Evolutionary conservation across 1,139 yeast genomes (phyloP).

Genomic region (Petasospora rhodanensis): DNA sequence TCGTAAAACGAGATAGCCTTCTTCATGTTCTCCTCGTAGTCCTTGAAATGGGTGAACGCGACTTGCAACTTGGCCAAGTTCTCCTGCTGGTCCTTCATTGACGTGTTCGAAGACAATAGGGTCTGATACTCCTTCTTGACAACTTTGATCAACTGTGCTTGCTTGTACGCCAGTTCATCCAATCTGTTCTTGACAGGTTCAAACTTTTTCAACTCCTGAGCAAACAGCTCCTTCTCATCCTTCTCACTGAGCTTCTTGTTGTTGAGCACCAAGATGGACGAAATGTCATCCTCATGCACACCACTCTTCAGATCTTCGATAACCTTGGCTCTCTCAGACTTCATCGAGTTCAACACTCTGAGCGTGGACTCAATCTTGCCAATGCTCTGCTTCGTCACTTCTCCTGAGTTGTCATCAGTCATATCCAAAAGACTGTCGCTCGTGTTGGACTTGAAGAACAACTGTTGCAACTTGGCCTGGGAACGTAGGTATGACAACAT

Average conservation of each 20-base stretch:
- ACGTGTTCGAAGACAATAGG: slow-evolving; percentile 42
- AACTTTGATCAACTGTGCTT: slow-evolving; percentile 50
- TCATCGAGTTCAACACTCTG: slow-evolving; percentile 25
- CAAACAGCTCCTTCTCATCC: slow-evolving; percentile 61
- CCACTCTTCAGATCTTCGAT: slow-evolving; percentile 62
- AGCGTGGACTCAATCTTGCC: slow-evolving; percentile 24
- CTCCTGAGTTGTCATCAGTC: slow-evolving; percentile 11
- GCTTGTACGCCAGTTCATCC: slow-evolving; percentile 63
- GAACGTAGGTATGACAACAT: slow-evolving; percentile 34
- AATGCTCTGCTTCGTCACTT: slow-evolving; percentile 16
- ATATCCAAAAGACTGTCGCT: slow-evolving; percentile 21
- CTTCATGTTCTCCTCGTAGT: slow-evolving; percentile 51
- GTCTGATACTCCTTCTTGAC: slow-evolving; percentile 56
- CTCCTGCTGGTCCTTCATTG: slow-evolving; percentile 29
- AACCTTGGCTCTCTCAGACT: slow-evolving; percentile 56
- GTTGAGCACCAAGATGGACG: slow-evolving; percentile 68
- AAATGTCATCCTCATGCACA: slow-evolving; percentile 81
- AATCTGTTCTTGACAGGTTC: slow-evolving; percentile 63
- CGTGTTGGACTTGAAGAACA: slow-evolving; percentile 21
- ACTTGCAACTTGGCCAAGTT: slow-evolving; percentile 45
- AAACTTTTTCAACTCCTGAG: slow-evolving; percentile 74
- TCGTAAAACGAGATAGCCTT: slow-evolving; percentile 64
- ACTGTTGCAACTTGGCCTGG: slow-evolving; percentile 28
- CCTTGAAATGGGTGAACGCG: slow-evolving; percentile 50
- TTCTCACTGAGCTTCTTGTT: slow-evolving; percentile 42